Conservation (phyloP, 495 filamentous ascomycete species). For the Polyplosphaeria fusca region DNA sequence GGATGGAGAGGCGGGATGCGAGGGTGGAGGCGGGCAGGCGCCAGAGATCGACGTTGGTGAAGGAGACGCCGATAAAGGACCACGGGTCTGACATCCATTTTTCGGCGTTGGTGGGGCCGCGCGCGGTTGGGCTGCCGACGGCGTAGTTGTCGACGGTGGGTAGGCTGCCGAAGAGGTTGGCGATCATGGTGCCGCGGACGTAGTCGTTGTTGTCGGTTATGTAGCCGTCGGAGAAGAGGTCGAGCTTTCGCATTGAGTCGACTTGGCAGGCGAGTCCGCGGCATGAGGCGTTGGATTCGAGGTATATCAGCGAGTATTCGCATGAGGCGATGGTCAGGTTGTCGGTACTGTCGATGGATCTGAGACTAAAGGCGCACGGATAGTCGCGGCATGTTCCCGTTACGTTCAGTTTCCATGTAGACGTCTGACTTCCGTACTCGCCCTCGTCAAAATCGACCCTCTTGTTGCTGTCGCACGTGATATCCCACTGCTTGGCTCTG, state of each 20-base stretch:
- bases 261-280: slow-evolving; percentile 4
- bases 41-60: slow-evolving; percentile 16
- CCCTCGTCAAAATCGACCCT: neutral
- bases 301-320: neutral
- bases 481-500: slow-evolving; percentile 12
- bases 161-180: neutral
- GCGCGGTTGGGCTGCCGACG: neutral
- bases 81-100: slow-evolving; percentile 24
- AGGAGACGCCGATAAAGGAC: slow-evolving; percentile 22
- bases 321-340: slow-evolving; percentile 10
- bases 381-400: neutral
- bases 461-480: slow-evolving; percentile 11
- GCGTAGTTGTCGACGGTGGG: slow-evolving; percentile 15
- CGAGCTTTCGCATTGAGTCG: slow-evolving; percentile 4
- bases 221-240: slow-evolving; percentile 7
- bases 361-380: slow-evolving; percentile 9
- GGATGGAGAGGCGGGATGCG: slow-evolving; percentile 4
- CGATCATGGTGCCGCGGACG: neutral
- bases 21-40: slow-evolving; percentile 2
- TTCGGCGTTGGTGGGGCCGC: slow-evolving; percentile 17
- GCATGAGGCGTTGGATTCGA: slow-evolving; percentile 10
- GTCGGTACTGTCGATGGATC: slow-evolving; percentile 1
- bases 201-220: slow-evolving; percentile 7
- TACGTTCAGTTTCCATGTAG: slow-evolving; percentile 15
- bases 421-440: slow-evolving; percentile 2